These are phyloP conservation scores for Aspergillus taichungensis DNA, from an alignment of 495 filamentous ascomycete species.

Conservation along the genomic window DNA sequence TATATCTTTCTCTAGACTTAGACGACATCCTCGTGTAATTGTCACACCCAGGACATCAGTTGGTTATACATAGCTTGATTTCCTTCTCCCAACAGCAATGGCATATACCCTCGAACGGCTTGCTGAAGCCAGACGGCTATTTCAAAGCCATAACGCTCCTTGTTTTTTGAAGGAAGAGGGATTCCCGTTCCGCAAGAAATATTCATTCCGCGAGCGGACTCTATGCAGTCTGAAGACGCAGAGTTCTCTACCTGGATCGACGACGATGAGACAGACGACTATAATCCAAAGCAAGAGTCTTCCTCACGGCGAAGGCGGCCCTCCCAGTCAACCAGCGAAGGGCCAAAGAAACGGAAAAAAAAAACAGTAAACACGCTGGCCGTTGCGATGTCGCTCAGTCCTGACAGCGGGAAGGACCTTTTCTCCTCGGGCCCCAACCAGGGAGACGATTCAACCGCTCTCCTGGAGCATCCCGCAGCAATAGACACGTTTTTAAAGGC, in stretches of 20 bases:
- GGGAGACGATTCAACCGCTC: not conserved
- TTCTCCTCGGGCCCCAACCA: constrained; percentile 1
- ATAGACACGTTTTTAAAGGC: not conserved
- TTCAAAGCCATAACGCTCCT: no score
- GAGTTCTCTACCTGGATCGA: constrained; percentile 3
- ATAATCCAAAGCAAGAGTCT: not conserved
- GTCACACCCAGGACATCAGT: no score
- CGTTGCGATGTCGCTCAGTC: not conserved
- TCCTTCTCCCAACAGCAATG: no score
- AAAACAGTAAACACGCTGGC: not conserved
- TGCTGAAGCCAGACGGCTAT: no score
- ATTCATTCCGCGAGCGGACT: constrained; percentile 5
- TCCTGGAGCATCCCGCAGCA: not conserved
- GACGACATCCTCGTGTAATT: no score
- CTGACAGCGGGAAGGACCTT: not conserved
- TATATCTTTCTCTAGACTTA: no score
- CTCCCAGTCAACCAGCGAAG: not conserved
- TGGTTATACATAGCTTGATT: no score
- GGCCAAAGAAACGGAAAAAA: not conserved
- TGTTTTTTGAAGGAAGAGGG: no score
- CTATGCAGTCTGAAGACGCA: not conserved
- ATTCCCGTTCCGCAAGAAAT: not conserved
- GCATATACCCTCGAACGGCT: no score
- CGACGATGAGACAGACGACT: constrained; percentile 7
- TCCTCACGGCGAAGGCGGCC: not conserved